These are phyloP conservation scores for Beauveria sp. DNA, from an alignment of 2,329 filamentous ascomycete species.

Conservation along the genomic window DNA sequence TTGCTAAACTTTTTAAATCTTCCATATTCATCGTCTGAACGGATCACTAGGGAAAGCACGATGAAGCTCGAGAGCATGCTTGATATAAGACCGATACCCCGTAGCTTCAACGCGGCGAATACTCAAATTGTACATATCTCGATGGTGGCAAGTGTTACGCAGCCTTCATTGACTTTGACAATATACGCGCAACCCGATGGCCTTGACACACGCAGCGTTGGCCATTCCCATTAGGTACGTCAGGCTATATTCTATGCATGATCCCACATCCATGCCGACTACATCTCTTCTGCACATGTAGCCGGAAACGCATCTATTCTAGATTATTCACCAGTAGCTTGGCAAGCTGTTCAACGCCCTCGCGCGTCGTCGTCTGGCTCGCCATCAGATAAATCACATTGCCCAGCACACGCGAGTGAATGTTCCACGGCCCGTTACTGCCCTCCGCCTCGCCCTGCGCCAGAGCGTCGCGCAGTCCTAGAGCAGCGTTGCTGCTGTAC, in stretches of 20 bases:
- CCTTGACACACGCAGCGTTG: no score
- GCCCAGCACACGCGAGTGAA: slow-evolving; percentile 47
- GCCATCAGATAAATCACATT: slow-evolving; percentile 54
- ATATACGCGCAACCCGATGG: no score
- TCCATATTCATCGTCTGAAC: no score
- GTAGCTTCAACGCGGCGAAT: no score
- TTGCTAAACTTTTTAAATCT: no score
- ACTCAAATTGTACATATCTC: no score
- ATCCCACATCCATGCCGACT: not conserved
- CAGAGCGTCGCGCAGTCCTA: slow-evolving; percentile 33
- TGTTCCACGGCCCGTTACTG: slow-evolving; percentile 33
- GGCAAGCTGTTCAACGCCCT: slow-evolving; percentile 22
- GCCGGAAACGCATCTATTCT: not conserved
- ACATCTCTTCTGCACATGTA: not conserved
- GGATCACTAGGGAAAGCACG: no score
- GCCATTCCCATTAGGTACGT: no score
- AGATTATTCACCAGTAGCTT: not conserved
- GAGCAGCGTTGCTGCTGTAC: slow-evolving; percentile 40
- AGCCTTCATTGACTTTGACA: no score
- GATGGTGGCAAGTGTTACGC: no score
- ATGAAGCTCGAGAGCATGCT: no score
- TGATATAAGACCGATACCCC: no score
- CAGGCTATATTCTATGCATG: not conserved
- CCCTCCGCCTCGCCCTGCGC: slow-evolving; percentile 19
- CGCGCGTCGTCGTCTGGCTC: slow-evolving; percentile 34